These are phyloP conservation scores for Rhizodiscina lignyota DNA, from an alignment of 495 filamentous ascomycete species.

Conservation along the genomic window DNA sequence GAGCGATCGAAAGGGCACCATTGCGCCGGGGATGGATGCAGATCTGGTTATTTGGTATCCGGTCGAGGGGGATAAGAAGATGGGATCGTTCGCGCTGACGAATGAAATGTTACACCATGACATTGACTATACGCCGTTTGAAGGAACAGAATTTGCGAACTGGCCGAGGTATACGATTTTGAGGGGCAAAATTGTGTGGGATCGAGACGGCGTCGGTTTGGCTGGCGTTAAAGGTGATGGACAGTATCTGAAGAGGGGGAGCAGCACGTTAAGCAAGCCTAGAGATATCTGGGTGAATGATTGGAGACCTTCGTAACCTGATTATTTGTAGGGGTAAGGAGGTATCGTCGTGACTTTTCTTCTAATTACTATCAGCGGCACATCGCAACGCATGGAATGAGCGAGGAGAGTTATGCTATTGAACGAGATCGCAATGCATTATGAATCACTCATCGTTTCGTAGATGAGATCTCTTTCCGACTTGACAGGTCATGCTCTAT, in stretches of 20 bases:
- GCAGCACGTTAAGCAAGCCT: background rate
- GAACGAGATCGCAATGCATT: no score
- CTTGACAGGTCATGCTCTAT: no score
- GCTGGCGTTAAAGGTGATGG: conserved; percentile 13
- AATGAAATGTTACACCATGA: conserved; percentile 18
- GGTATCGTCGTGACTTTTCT: no score
- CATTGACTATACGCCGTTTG: conserved; percentile 22
- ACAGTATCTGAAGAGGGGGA: conserved; percentile 13
- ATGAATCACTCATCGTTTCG: no score
- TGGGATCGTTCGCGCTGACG: conserved; percentile 8
- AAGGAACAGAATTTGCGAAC: conserved; percentile 18
- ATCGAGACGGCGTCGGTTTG: conserved; percentile 17
- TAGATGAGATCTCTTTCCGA: no score
- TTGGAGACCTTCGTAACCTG: no score
- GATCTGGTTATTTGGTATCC: conserved; percentile 31
- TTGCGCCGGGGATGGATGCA: conserved; percentile 19
- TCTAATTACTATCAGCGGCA: no score
- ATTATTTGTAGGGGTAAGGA: no score
- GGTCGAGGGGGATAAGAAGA: conserved; percentile 3
- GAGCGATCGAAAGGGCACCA: conserved; percentile 18
- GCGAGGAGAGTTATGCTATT: no score
- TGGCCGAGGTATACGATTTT: conserved; percentile 22
- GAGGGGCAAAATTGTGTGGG: conserved; percentile 19
- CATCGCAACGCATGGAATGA: no score
- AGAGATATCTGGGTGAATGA: no score